Percentiles rank a stretch among this genome's conserved stretches.
Conservation (phyloP, 352 stramenopile genomes). For the Bremia lactucae region DNA sequence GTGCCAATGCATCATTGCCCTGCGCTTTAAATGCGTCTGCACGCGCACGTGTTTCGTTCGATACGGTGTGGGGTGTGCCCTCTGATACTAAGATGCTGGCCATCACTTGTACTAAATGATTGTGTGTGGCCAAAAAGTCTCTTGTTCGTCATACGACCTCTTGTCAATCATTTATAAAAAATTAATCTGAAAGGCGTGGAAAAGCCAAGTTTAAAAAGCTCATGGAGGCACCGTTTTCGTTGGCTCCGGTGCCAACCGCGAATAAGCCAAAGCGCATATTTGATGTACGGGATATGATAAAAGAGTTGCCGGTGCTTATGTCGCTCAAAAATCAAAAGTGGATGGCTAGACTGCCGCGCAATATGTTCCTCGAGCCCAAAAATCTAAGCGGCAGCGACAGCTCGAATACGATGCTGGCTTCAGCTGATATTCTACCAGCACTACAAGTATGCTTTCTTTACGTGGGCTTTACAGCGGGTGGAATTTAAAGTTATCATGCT, state of each 20-base stretch:
- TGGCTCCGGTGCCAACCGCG: constrained; percentile 5
- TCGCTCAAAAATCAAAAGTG: constrained; percentile 55
- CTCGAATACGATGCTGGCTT: constrained; percentile 17
- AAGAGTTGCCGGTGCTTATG: constrained; percentile 45
- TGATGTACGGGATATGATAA: constrained; percentile 45
- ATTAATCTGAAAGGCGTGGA: constrained; percentile 5
- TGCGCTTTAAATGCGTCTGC: constrained; percentile 76
- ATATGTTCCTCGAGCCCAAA: constrained; percentile 17
- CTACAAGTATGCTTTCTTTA: constrained; percentile 26
- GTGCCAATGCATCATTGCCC: constrained; percentile 73
- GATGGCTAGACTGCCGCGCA: constrained; percentile 46
- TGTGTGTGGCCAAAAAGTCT: constrained; percentile 10
- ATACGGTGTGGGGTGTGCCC: constrained; percentile 43
- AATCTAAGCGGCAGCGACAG: constrained; percentile 8
- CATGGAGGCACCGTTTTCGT: constrained; percentile 17
- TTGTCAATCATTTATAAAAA: constrained; percentile 5
- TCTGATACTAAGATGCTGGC: constrained; percentile 34
- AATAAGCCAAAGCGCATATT: constrained; percentile 20
- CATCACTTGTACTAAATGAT: constrained; percentile 24
- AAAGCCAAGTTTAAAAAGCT: constrained; percentile 5
- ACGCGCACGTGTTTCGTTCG: constrained; percentile 42
- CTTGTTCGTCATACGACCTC: constrained; percentile 1
- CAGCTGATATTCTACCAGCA: constrained; percentile 25
- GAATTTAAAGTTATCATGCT: background rate
- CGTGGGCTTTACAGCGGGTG: too few species aligned